Base-by-base conservation (phyloP, 2,329 filamentous ascomycete species). In the Alternaria gansuensis region DNA sequence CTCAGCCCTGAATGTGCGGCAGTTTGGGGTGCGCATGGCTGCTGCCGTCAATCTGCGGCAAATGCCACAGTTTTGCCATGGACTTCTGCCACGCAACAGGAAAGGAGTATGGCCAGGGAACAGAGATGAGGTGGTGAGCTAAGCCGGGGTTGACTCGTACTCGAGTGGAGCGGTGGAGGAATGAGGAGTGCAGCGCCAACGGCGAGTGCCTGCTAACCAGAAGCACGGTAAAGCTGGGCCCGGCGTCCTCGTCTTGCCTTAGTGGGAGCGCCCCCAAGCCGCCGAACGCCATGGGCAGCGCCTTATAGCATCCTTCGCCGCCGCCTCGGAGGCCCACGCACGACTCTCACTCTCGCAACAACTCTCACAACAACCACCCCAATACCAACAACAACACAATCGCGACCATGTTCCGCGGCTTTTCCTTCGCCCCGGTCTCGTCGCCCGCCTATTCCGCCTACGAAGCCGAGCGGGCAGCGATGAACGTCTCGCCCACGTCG, bases 401-500 rank as follows among this genome's bases (percentile, higher is more conserved):
- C 57, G 52, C 57, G 31, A 43, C 66, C 48, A 73, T 79, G 66
- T 80, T 80, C 62, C 72, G 74, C 43, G 63, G 75, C 68, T 80
- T 78, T 62, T 77, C 77, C 66, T 78, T 80, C 66, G 69, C 67
- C 34, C 64, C 75, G 6, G 71, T 71, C 4, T 73, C 75, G 57
- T 72, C 71, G 51, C 72, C 69, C 5, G 49, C 54, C 44, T 70
- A 67, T 7, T 67, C 71, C 5, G 60, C 63, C 37, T 66, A 66
- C 49, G 68, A 74, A 29, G 65, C 70, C 51, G 73, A 75, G 48
- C 69, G 67, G 33, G 66, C 70, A 8, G 70, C 66, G 31, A 71
- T 71, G 65, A 74, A 72, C 49, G 67, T 74, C 43, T 76, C 75
- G 56, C 77, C 75, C 17, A 75, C 73, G 11, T 74, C 72, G 5